Evolutionary conservation across 2,329 filamentous ascomycete species (phyloP).

Genomic region (Lasiodiplodia hormozganensis): DNA sequence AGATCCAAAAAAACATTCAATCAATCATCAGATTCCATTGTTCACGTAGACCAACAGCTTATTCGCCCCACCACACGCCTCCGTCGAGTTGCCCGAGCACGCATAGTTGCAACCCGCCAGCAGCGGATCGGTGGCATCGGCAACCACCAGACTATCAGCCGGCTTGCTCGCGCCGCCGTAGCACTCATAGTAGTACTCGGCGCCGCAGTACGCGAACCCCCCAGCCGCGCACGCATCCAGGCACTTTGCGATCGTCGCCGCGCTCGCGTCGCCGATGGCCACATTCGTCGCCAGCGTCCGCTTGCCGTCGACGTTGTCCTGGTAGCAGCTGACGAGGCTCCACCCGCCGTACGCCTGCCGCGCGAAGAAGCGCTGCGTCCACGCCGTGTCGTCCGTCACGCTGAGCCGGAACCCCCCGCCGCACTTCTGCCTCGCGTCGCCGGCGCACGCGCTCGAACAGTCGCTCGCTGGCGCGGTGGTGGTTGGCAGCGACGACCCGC

Average conservation of each 20-base stretch:
- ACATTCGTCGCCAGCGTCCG: neutral
- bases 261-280: neutral
- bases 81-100: constrained; percentile 24
- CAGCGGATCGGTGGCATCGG: neutral
- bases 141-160: neutral
- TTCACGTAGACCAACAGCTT: constrained; percentile 18
- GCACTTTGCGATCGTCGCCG: constrained; percentile 7
- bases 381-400: constrained; percentile 13
- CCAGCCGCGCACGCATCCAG: constrained; percentile 27
- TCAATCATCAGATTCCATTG: neutral
- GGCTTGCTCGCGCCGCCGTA: constrained; percentile 43
- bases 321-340: constrained; percentile 21
- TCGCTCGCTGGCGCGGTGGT: neutral
- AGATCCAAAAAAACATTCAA: neutral
- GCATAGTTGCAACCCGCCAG: constrained; percentile 10
- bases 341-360: constrained; percentile 3
- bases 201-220: constrained; percentile 38
- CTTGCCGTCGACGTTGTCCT: constrained; percentile 6
- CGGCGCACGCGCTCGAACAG: constrained; percentile 15
- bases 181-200: constrained; percentile 42
- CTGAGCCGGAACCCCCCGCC: constrained; percentile 20
- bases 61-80: constrained; percentile 18
- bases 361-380: constrained; percentile 17
- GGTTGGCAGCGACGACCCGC: constrained; percentile 40
- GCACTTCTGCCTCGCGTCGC: constrained; percentile 12